phyloP scores from a whole-genome alignment of 2,329 filamentous ascomycete species.

The Verticillium isaacii region DNA sequence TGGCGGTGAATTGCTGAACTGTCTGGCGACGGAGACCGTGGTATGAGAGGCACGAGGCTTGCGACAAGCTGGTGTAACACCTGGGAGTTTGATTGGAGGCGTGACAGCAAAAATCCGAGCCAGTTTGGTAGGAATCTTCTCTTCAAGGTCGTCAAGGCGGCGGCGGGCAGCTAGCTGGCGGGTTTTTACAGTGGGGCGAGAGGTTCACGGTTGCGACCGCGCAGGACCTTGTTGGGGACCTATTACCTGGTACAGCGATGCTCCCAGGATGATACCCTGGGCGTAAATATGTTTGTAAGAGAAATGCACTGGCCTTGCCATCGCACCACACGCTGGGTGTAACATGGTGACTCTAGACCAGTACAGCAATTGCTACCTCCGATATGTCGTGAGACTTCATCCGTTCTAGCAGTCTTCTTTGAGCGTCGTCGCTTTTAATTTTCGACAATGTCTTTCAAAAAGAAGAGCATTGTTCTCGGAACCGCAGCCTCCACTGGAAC shows the following conservation, averaged over 20 bases:
- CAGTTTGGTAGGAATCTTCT: not conserved
- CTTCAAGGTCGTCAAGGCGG: not conserved
- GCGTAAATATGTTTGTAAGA: too few species aligned
- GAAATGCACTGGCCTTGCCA: too few species aligned
- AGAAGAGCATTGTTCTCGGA: constrained; percentile 48
- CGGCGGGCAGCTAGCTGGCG: not conserved
- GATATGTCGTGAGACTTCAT: not conserved
- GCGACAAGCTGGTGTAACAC: not conserved
- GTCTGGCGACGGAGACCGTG: not conserved
- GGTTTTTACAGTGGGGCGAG: not conserved
- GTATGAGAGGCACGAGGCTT: not conserved
- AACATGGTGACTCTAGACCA: too few species aligned
- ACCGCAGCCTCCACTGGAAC: constrained; percentile 12
- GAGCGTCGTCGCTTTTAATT: not conserved
- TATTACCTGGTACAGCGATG: not conserved
- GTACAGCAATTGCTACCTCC: too few species aligned
- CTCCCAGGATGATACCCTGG: too few species aligned
- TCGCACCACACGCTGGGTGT: too few species aligned
- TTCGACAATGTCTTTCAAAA: constrained; percentile 50
- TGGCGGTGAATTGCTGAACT: constrained; percentile 6
- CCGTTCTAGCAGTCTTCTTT: not conserved
- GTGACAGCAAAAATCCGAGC: not conserved
- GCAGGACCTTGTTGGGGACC: not conserved
- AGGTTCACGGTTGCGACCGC: too few species aligned
- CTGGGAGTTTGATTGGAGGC: not conserved